Evolutionary conservation across 2,329 filamentous ascomycete genomes (phyloP).

Genomic region (Aspergillus puulaauensis): DNA sequence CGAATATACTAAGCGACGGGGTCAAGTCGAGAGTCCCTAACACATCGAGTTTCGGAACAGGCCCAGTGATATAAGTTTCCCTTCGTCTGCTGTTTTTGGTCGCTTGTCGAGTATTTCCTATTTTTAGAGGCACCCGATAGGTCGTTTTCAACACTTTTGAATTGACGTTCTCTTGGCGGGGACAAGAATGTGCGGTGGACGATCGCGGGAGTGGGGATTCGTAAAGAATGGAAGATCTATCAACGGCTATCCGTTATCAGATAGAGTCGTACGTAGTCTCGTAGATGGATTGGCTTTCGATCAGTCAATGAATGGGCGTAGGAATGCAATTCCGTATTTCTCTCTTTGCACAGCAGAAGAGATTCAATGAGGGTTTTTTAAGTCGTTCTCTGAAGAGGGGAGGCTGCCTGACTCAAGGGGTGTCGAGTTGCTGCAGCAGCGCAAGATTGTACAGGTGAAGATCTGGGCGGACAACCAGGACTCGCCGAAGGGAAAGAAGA

Average conservation of each 20-base stretch:
- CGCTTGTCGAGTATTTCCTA: constrained; percentile 14
- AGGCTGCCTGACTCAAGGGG: constrained; percentile 26
- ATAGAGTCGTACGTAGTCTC: constrained; percentile 9
- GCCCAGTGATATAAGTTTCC: constrained; percentile 9
- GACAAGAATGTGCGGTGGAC: constrained; percentile 25
- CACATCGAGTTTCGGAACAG: constrained; percentile 1
- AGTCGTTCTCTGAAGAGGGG: constrained; percentile 11
- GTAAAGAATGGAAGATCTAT: constrained; percentile 34
- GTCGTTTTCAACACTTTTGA: constrained; percentile 13
- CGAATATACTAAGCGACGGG: not conserved
- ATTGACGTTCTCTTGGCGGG: constrained; percentile 9
- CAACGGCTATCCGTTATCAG: constrained; percentile 30
- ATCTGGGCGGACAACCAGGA: constrained; percentile 43
- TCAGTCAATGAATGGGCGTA: constrained; percentile 3
- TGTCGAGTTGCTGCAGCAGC: constrained; percentile 19
- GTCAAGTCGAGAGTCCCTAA: not conserved
- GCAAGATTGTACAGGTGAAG: constrained; percentile 21
- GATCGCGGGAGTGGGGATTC: constrained; percentile 26
- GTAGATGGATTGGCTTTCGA: constrained; percentile 1
- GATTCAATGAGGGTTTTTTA: constrained; percentile 5
- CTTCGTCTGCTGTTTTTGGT: constrained; percentile 5
- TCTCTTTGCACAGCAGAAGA: constrained; percentile 33
- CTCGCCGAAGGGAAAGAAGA: constrained; percentile 21
- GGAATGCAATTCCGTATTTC: constrained; percentile 16
- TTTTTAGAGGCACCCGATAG: constrained; percentile 13